Evolutionary conservation across 2,329 filamentous ascomycete genomes (phyloP).

Genomic region (Epichloe hybrida): DNA sequence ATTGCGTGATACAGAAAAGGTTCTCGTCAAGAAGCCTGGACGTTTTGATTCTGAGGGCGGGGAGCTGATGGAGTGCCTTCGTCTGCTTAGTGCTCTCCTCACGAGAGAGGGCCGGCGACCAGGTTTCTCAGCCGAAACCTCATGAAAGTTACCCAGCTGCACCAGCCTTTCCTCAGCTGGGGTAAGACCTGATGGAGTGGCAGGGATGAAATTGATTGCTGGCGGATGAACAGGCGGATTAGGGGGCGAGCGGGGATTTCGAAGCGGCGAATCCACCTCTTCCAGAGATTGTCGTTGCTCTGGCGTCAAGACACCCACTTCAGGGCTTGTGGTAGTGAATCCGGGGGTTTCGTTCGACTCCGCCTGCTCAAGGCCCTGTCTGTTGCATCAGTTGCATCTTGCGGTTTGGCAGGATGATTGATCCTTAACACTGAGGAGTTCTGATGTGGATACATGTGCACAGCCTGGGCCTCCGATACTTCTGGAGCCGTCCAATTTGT

Average conservation of each 20-base stretch:
- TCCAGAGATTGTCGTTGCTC: conserved; percentile 34
- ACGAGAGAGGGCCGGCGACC: conserved; percentile 36
- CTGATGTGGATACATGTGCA: conserved; percentile 50
- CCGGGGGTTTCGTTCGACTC: conserved; percentile 17
- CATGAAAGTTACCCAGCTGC: conserved; percentile 41
- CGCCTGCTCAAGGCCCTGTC: conserved; percentile 10
- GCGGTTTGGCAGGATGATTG: conserved; percentile 38
- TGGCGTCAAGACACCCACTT: conserved; percentile 33
- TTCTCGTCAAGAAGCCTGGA: conserved; percentile 32
- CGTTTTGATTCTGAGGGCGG: conserved; percentile 25
- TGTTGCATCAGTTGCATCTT: conserved; percentile 27
- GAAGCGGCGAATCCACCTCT: conserved; percentile 46
- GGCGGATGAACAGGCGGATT: conserved; percentile 30
- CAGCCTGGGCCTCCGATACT: conserved; percentile 47
- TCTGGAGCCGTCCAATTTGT: conserved; percentile 48
- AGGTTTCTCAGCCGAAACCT: conserved; percentile 31
- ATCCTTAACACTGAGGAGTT: conserved; percentile 51
- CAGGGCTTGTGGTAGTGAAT: conserved; percentile 25
- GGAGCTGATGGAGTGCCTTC: conserved; percentile 29
- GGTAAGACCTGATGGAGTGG: conserved; percentile 46
- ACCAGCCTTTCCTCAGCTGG: conserved; percentile 38
- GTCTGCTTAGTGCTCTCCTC: conserved; percentile 37
- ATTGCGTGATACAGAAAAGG: conserved; percentile 38
- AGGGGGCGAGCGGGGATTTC: conserved; percentile 48
- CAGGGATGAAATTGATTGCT: conserved; percentile 46